Base-by-base conservation (phyloP, 73 alveolate genomes). In the Stentor coeruleus region DNA sequence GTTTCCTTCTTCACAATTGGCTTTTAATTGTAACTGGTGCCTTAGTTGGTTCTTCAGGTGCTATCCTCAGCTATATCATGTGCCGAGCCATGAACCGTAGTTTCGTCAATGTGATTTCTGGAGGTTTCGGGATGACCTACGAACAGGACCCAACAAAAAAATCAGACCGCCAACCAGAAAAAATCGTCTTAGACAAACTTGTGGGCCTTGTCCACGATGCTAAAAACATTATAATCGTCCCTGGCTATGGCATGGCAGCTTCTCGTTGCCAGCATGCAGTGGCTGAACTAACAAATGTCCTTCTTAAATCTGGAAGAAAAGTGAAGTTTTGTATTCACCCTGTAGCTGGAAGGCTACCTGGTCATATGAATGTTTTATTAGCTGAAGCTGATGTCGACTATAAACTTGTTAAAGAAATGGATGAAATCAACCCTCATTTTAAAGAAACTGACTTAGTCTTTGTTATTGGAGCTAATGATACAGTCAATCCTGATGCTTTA, bases 301-400 rank as follows among this genome's bases (percentile, higher is more conserved):
- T 81, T 31, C 41, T 38, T 11, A 11, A 60, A 31, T 3, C 31
- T 3, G 81, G 84, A 0, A 72, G 49, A 30, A 38, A 38, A 31
- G 74, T 72, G n/a, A 77, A 84, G 75, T 88, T 92, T 58, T 95
- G 91, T 84, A 92, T 92, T 83, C 98, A 92, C 85, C 98, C 98
- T 3, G 98, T 92, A 35, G 98, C 98, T 1, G 98, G 98, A 3
- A 87, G 98, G 76, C 93, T 92, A 93, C 98, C 98, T 31, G 98
- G 98, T 3, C 94, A 92, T 84, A 74, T 92, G 76, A 90, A 92
- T 74, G 96, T 92, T 37, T 90, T 92, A 33, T 77, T 92, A 59
- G 96, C 96, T 35, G 98, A 92, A 77, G 98, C 94, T 1, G 95
- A 93, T 3, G 88, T 92, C 42, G 96, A 95, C 28, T 90, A 90